A percentile compares a stretch with the other conserved stretches of the same genome.
Evolutionary conservation across 495 filamentous ascomycete species (phyloP).

Genomic region (Cenococcum geophilum): DNA sequence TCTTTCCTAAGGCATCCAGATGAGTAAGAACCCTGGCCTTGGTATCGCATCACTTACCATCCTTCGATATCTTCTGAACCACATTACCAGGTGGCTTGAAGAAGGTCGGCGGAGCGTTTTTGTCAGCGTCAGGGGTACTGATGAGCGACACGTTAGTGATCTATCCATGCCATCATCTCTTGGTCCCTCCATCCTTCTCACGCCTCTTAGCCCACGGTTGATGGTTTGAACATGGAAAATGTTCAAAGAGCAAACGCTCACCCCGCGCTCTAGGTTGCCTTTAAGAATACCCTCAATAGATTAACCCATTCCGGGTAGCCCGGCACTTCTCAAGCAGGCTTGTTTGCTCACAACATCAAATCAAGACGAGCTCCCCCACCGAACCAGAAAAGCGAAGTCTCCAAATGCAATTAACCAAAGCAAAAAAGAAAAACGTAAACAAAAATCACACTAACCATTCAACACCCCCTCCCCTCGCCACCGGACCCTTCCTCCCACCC

Average conservation of each 20-base stretch:
- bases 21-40: neutral
- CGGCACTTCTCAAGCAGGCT: no score
- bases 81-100: neutral
- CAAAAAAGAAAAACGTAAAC: neutral
- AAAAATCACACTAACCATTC: neutral
- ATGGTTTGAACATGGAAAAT: no score
- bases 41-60: slow-evolving; percentile 1
- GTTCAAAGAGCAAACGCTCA: no score
- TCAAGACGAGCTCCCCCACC: no score
- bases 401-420: no score
- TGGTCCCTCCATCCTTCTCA: neutral
- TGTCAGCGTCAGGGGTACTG: neutral
- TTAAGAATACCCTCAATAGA: no score
- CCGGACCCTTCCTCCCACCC: neutral
- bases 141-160: neutral
- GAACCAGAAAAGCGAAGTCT: no score
- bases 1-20: neutral
- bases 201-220: no score
- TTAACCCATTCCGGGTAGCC: no score
- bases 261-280: no score
- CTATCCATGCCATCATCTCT: neutral
- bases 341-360: no score
- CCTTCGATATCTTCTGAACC: slow-evolving; percentile 4
- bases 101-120: neutral
- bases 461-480: neutral